These are phyloP conservation scores for Ceratocystiopsis minuta DNA, from an alignment of 2,329 filamentous ascomycete species.

Conservation along the genomic window DNA sequence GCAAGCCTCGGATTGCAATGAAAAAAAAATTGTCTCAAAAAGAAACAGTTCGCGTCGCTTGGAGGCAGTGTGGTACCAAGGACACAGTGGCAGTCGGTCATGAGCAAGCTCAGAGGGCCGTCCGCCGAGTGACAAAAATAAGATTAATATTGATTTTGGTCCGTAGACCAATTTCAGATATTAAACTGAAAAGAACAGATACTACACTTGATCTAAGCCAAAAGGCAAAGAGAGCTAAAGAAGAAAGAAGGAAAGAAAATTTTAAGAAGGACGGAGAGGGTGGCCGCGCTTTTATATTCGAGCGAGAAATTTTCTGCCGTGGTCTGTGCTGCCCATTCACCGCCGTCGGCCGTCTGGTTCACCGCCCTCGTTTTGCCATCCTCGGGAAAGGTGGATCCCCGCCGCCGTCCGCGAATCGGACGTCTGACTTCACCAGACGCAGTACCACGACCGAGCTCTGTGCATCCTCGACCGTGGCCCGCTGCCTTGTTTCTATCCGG, in stretches of 20 bases:
- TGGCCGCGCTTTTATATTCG: slow-evolving; percentile 5
- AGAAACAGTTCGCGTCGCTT: slow-evolving; percentile 44
- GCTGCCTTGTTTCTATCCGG: too few relatives aligned
- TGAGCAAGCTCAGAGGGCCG: slow-evolving; percentile 56
- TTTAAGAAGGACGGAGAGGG: slow-evolving; percentile 4
- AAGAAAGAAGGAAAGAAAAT: slow-evolving; percentile 28
- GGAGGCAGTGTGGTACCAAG: slow-evolving; percentile 58
- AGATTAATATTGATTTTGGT: slow-evolving; percentile 62
- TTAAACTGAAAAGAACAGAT: slow-evolving; percentile 97
- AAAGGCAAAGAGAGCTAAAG: slow-evolving; percentile 37
- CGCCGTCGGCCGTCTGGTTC: not conserved
- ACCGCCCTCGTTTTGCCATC: not conserved
- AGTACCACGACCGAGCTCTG: too few relatives aligned
- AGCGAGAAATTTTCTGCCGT: slow-evolving; percentile 11
- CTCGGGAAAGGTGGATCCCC: not conserved
- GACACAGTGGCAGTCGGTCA: slow-evolving; percentile 47
- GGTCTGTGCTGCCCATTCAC: slow-evolving; percentile 4
- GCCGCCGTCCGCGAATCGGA: too few relatives aligned
- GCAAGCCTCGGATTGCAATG: slow-evolving; percentile 36
- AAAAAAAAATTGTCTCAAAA: slow-evolving; percentile 24
- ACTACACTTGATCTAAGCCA: slow-evolving; percentile 88
- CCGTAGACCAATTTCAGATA: slow-evolving; percentile 70
- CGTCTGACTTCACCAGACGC: too few relatives aligned
- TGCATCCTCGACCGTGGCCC: too few relatives aligned
- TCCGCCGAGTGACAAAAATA: slow-evolving; percentile 47